Percentiles rank a stretch among this genome's conserved stretches.
Evolutionary conservation across 306 rosid species (phyloP).

Genomic region (Lathyrus tuberosus): DNA sequence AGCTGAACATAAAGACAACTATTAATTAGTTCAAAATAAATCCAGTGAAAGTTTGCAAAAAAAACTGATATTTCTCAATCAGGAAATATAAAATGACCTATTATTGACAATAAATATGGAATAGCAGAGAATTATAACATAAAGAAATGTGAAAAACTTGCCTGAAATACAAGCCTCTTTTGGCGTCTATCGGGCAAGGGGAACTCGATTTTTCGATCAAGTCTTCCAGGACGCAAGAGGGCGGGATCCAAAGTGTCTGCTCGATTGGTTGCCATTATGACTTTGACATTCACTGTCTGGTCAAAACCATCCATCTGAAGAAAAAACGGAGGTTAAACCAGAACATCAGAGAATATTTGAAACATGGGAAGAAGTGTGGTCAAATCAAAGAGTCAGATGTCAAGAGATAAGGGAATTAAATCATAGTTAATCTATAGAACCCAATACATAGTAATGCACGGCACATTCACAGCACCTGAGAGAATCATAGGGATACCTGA

Average conservation of each 20-base stretch:
- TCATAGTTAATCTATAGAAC: background rate
- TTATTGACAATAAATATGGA: background rate
- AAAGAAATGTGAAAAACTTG: constrained; percentile 36
- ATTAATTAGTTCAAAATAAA: constrained; percentile 1
- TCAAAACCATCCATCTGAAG: constrained; percentile 98
- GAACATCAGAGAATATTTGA: constrained; percentile 24
- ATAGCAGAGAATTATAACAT: constrained; percentile 1
- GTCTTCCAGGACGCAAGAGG: constrained; percentile 97
- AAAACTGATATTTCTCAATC: constrained; percentile 17
- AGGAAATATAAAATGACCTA: background rate
- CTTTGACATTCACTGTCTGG: constrained; percentile 98
- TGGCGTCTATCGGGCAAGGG: constrained; percentile 98
- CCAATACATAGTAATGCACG: background rate
- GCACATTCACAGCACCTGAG: background rate
- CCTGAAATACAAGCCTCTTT: constrained; percentile 99
- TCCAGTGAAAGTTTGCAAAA: constrained; percentile 14
- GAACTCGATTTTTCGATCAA: constrained; percentile 95
- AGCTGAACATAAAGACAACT: background rate
- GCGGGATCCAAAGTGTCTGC: constrained; percentile 99
- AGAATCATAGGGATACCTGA: constrained; percentile 59
- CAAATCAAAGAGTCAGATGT: constrained; percentile 17
- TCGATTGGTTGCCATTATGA: constrained; percentile 97
- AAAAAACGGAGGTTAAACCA: constrained; percentile 23
- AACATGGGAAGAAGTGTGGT: background rate
- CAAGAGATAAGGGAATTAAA: background rate